phyloP scores from a whole-genome alignment of 495 filamentous ascomycete genomes.

The Aspergillus sclerotiicarbonarius region DNA sequence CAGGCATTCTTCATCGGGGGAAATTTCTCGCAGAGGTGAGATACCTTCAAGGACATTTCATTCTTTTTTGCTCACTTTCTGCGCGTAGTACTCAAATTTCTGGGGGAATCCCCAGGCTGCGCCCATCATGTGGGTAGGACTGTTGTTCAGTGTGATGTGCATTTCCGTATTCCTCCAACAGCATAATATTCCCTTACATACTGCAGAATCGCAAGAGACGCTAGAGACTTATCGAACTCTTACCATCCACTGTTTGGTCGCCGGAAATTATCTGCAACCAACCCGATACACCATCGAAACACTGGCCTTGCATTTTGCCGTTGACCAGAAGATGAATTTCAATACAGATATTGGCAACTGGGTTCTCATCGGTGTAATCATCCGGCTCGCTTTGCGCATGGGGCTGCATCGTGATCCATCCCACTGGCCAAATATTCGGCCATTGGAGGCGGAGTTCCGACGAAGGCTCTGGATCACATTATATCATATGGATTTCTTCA shows the following conservation, averaged over 20 bases:
- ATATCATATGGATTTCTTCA: neutral
- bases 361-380: neutral
- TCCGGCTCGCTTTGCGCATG: neutral
- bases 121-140: neutral
- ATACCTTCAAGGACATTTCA: neutral
- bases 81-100: neutral
- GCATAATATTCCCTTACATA: neutral
- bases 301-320: neutral
- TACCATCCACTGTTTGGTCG: neutral
- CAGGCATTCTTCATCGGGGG: neutral
- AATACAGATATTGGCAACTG: neutral
- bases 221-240: neutral
- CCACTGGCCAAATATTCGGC: neutral
- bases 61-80: neutral
- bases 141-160: neutral
- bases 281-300: neutral
- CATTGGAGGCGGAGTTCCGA: neutral
- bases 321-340: neutral
- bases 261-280: neutral
- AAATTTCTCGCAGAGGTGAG: neutral
- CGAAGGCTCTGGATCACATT: neutral
- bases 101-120: neutral
- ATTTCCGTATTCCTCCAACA: neutral
- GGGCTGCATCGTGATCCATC: neutral
- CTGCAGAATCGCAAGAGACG: neutral